These are phyloP conservation scores for Gynochthodes officinalis DNA, from an alignment of 257 asterid genomes.

Conservation along the genomic window DNA sequence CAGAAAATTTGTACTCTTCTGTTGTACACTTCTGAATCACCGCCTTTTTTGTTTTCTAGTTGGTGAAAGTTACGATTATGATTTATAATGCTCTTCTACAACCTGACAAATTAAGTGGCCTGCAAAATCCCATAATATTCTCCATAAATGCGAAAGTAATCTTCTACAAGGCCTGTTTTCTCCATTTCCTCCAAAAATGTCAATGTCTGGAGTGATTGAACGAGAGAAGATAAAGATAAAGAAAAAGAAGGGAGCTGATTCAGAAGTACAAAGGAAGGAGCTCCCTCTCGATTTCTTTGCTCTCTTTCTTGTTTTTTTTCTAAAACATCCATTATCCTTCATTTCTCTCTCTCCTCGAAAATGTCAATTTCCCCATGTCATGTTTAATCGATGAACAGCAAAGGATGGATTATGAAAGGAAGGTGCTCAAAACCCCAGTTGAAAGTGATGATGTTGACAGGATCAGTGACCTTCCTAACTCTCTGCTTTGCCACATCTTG, in stretches of 20 bases:
- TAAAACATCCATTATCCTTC: no score
- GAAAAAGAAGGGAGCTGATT: not conserved
- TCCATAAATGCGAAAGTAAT: not conserved
- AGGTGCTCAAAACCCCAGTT: not conserved
- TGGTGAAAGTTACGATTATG: no score
- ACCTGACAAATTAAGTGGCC: constrained; percentile 4
- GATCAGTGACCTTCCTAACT: constrained; percentile 4
- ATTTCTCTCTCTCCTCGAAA: not conserved
- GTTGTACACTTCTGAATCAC: no score
- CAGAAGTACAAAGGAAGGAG: not conserved
- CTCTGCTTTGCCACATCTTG: not conserved
- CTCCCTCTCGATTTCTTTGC: no score
- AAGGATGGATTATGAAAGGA: not conserved
- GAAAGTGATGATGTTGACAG: not conserved
- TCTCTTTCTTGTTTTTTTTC: not conserved
- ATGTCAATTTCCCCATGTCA: no score
- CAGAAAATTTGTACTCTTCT: no score
- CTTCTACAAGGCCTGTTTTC: not conserved
- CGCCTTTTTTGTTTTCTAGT: no score
- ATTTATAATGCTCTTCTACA: no score
- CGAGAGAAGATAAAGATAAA: not conserved
- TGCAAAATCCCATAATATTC: not conserved
- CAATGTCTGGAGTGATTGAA: not conserved
- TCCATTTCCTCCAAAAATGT: not conserved
- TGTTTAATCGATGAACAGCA: not conserved